Conservation (phyloP, 2,329 filamentous ascomycete genomes). For the Scedosporium minutisporum region DNA sequence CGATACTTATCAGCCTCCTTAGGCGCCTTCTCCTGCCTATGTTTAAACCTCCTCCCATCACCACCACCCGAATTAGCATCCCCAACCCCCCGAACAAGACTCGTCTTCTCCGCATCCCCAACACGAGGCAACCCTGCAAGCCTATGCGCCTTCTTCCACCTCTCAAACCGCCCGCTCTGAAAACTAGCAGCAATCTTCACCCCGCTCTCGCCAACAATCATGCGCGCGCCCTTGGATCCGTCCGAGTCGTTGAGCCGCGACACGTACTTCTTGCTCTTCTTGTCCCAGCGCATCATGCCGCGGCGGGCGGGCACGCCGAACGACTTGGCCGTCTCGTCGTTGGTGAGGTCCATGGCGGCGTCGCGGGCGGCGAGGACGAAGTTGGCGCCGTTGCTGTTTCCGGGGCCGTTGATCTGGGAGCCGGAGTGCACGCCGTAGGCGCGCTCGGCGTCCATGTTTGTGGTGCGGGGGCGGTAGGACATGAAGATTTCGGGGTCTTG, state of each 20-base stretch:
- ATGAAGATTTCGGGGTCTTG: slow-evolving; percentile 90
- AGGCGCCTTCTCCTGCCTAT: slow-evolving; percentile 78
- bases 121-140: slow-evolving; percentile 69
- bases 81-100: background rate
- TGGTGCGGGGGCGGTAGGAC: slow-evolving; percentile 78
- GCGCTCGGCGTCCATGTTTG: slow-evolving; percentile 77
- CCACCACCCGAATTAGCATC: slow-evolving; percentile 8
- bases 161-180: slow-evolving; percentile 86
- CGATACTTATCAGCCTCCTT: slow-evolving; percentile 89
- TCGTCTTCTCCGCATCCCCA: slow-evolving; percentile 64
- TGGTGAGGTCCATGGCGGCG: slow-evolving; percentile 84
- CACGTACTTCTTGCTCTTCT: slow-evolving; percentile 93
- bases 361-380: slow-evolving; percentile 83
- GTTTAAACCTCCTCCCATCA: slow-evolving; percentile 56
- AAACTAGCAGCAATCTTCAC: slow-evolving; percentile 94
- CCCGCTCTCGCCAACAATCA: slow-evolving; percentile 82
- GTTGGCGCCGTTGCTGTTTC: slow-evolving; percentile 49
- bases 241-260: slow-evolving; percentile 87
- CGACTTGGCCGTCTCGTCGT: slow-evolving; percentile 72
- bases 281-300: slow-evolving; percentile 76
- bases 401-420: slow-evolving; percentile 15
- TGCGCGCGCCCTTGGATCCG: slow-evolving; percentile 60
- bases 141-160: slow-evolving; percentile 81
- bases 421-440: slow-evolving; percentile 90
- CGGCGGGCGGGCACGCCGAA: slow-evolving; percentile 70